Conservation (phyloP, 306 rosid species). For the Cucurbita moschata region DNA sequence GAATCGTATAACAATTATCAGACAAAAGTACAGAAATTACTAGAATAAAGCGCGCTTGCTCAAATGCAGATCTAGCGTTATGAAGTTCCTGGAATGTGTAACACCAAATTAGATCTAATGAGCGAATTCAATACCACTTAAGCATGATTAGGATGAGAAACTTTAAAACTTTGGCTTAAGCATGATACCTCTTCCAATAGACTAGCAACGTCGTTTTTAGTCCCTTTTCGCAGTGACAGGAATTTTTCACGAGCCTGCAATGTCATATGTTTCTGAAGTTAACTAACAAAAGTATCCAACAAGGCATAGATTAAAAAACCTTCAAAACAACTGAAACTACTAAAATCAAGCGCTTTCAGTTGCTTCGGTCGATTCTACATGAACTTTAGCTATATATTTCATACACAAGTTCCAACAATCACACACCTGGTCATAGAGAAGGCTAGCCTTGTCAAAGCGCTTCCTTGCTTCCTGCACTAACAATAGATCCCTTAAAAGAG, state of each 20-base stretch:
- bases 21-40: slow-evolving; percentile 22
- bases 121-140: neutral
- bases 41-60: slow-evolving; percentile 94
- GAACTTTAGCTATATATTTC: neutral
- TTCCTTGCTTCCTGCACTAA: slow-evolving; percentile 95
- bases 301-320: neutral
- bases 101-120: slow-evolving; percentile 14
- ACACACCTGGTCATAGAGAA: slow-evolving; percentile 89
- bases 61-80: slow-evolving; percentile 76
- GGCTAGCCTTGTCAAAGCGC: slow-evolving; percentile 94
- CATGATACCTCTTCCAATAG: slow-evolving; percentile 71
- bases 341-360: neutral
- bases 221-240: slow-evolving; percentile 86
- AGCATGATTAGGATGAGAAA: neutral
- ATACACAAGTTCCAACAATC: neutral
- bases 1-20: neutral
- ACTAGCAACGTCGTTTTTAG: slow-evolving; percentile 63
- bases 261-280: neutral
- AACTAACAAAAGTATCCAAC: neutral
- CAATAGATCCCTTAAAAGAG: slow-evolving; percentile 21
- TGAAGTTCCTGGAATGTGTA: slow-evolving; percentile 77
- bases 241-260: slow-evolving; percentile 90
- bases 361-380: neutral
- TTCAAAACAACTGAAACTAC: neutral
- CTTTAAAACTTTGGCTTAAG: neutral